phyloP scores from a whole-genome alignment of 805 yeast species.

The Vanderwaltozyma polyspora region DNA sequence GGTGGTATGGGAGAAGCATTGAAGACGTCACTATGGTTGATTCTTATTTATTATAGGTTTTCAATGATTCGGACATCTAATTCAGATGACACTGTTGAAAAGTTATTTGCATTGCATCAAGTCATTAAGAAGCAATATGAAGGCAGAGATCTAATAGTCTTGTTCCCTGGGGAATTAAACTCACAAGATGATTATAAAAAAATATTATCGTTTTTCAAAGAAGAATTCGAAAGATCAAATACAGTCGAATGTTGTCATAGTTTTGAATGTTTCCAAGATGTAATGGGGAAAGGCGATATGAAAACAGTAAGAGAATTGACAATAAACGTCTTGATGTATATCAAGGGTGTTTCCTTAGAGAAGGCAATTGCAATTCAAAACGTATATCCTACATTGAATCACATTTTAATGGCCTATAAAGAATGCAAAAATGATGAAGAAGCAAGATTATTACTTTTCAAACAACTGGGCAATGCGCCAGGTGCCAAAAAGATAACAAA shows the following conservation, averaged over 20 bases:
- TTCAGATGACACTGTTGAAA: constrained; percentile 59
- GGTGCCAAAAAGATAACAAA: constrained; percentile 26
- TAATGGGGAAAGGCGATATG: constrained; percentile 58
- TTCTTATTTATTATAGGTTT: constrained; percentile 55
- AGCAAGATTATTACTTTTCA: constrained; percentile 18
- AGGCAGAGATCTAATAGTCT: constrained; percentile 34
- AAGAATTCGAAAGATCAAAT: constrained; percentile 30
- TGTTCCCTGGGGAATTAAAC: constrained; percentile 39
- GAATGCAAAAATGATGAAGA: constrained; percentile 17
- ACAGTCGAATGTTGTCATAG: constrained; percentile 34
- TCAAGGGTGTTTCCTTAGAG: constrained; percentile 73
- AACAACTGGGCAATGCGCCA: constrained; percentile 21
- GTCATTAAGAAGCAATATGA: constrained; percentile 37
- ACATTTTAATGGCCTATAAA: constrained; percentile 29
- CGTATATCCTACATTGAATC: constrained; percentile 57
- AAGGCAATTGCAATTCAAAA: constrained; percentile 72
- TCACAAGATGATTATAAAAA: constrained; percentile 41
- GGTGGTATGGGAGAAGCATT: constrained; percentile 49
- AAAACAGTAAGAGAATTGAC: constrained; percentile 68
- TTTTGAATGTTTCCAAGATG: constrained; percentile 47
- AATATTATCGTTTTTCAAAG: constrained; percentile 33
- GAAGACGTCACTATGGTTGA: constrained; percentile 64
- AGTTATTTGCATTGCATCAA: constrained; percentile 33
- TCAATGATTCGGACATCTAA: constrained; percentile 56
- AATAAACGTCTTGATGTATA: constrained; percentile 63